These are phyloP conservation scores for Hanseniaspora clermontiae DNA, from an alignment of 805 yeast species.

Conservation along the genomic window DNA sequence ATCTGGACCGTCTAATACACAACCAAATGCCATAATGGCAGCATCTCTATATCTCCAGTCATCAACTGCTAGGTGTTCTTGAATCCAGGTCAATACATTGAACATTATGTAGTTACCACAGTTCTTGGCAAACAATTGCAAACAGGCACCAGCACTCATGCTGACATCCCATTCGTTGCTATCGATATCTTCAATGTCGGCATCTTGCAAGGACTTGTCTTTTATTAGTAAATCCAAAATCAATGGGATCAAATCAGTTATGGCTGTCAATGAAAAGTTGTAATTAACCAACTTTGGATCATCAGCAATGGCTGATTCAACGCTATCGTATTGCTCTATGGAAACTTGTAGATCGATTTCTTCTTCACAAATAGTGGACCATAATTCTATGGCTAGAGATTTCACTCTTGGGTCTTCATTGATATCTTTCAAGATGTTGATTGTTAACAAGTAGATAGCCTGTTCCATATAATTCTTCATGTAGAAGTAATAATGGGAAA, in stretches of 20 bases:
- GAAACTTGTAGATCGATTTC: conserved; percentile 71
- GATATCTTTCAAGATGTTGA: conserved; percentile 72
- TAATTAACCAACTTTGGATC: conserved; percentile 42
- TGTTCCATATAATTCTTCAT: conserved; percentile 96
- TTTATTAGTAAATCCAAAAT: conserved; percentile 64
- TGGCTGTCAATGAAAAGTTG: conserved; percentile 77
- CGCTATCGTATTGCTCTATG: conserved; percentile 42
- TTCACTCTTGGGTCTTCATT: conserved; percentile 65
- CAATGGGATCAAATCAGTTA: conserved; percentile 78
- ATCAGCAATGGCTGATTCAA: conserved; percentile 6
- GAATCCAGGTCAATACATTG: conserved; percentile 76
- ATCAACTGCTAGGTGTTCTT: conserved; percentile 43
- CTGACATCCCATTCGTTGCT: conserved; percentile 97
- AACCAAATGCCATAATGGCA: conserved; percentile 98
- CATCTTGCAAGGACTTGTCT: conserved; percentile 12
- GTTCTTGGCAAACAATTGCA: conserved; percentile 84
- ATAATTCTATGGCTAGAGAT: conserved; percentile 96
- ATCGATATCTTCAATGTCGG: conserved; percentile 56
- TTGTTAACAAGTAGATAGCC: conserved; percentile 82
- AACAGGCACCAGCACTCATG: conserved; percentile 97
- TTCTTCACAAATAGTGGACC: conserved; percentile 99
- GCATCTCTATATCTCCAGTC: conserved; percentile 90
- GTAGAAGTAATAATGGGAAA: conserved; percentile 74
- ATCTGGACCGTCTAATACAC: conserved; percentile 90
- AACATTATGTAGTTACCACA: conserved; percentile 77